Evolutionary conservation across 805 yeast species (phyloP).

Genomic region (Candida nitratophila): DNA sequence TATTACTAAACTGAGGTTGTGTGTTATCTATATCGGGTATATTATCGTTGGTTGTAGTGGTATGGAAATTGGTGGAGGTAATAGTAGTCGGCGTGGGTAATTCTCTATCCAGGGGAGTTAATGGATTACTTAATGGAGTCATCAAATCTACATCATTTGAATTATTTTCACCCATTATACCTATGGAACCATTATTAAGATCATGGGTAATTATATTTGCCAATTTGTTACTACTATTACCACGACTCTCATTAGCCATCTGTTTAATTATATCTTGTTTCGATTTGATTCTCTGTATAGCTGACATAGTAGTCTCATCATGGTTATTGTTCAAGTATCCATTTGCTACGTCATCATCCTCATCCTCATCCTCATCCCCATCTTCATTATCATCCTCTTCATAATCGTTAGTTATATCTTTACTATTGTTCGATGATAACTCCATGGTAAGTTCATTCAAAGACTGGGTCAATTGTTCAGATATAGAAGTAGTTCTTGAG

Average conservation of each 20-base stretch:
- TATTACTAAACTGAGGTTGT: neutral
- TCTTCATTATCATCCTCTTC: constrained; percentile 4
- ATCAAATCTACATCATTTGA: neutral
- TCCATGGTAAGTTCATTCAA: constrained; percentile 1
- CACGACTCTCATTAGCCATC: neutral
- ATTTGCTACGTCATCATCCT: neutral
- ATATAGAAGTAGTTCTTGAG: neutral
- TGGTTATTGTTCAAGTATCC: too few relatives aligned
- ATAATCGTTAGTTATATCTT: neutral
- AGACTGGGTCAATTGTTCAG: neutral
- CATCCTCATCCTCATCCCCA: constrained; percentile 1
- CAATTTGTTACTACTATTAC: neutral
- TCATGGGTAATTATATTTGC: neutral
- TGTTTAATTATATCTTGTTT: neutral
- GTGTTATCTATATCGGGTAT: too few relatives aligned
- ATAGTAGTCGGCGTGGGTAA: neutral
- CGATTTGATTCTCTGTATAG: neutral
- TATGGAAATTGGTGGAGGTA: neutral
- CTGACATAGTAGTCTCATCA: neutral
- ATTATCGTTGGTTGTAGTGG: neutral
- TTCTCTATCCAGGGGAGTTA: neutral
- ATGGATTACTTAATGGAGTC: neutral
- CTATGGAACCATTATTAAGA: too few relatives aligned
- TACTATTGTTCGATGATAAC: neutral
- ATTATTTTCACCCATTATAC: neutral